Evolutionary conservation across 2,329 filamentous ascomycete species (phyloP).

Genomic region (Botrytis aclada): DNA sequence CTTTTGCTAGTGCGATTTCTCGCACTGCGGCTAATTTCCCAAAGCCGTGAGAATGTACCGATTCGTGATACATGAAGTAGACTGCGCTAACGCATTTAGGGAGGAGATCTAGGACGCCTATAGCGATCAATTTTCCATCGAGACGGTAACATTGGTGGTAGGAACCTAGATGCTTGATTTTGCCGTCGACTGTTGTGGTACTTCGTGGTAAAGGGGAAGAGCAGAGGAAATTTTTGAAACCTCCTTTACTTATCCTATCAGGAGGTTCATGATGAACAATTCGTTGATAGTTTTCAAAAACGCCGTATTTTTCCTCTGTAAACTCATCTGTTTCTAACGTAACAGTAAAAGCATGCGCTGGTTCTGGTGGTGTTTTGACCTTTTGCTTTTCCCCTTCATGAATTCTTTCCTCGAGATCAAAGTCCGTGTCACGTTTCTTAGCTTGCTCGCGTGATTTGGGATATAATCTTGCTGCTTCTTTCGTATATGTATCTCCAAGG

Average conservation of each 20-base stretch:
- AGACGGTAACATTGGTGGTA: conserved; percentile 81
- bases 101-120: conserved; percentile 73
- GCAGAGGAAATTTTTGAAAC: conserved; percentile 74
- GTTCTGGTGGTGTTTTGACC: conserved; percentile 54
- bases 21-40: conserved; percentile 74
- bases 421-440: conserved; percentile 62
- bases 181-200: conserved; percentile 49
- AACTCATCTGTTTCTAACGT: conserved; percentile 68
- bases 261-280: conserved; percentile 67
- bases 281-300: conserved; percentile 74
- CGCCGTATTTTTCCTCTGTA: conserved; percentile 69
- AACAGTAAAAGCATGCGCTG: conserved; percentile 65
- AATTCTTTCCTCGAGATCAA: conserved; percentile 63
- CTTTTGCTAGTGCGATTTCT: conserved; percentile 68
- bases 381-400: conserved; percentile 60
- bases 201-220: conserved; percentile 56
- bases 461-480: conserved; percentile 60
- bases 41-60: conserved; percentile 65
- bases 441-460: conserved; percentile 66
- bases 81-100: conserved; percentile 76
- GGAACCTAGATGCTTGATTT: conserved; percentile 60
- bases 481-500: conserved; percentile 64
- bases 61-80: conserved; percentile 79
- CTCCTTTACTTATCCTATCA: conserved; percentile 53
- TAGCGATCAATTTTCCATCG: conserved; percentile 70